Base-by-base conservation (phyloP, 2,329 filamentous ascomycete genomes). In the Hymenoscyphus fraxineus region DNA sequence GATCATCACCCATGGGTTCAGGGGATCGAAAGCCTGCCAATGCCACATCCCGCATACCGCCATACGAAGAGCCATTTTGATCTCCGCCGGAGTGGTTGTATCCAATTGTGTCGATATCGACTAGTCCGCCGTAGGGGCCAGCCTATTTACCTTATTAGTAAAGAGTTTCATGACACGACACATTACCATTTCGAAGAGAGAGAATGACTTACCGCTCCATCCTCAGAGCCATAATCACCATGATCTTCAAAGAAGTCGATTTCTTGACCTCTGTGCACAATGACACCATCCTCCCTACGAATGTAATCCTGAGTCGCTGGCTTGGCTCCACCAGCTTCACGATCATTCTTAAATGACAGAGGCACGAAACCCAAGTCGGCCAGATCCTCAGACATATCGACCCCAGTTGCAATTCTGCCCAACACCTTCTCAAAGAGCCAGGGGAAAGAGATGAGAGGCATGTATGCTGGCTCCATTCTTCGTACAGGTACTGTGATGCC, bases 381-480 rank as follows among this genome's bases (percentile, higher is more conserved):
- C 3, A 71, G 66, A 4, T 72, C 71, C 1, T 70, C 69, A 5
- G 72, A 70, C 10, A 59, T 40, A 44, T 73, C 69, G 19, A 68
- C 67, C 15, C 76, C 76, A 32, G 78, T 85, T 1, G 89, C 90
- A 70, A 96, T 87, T 58, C 82, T 82, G 1, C 89, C 88, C 3
- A 96, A 80, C 65, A 92, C 84, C 56, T 83, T 82, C 13, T 87
- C 82, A 68, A 98, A 96, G 1, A 98, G 80, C 95, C 95, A 99
- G 0, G 95, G 94, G 71, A 97, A 98, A 65, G 89, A 95, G 71
- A 97, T 95, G 9, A 98, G 80, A 0, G 95, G 94, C 82, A 93
- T 89, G 1, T 79, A 78, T 9, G 80, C 80, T 1, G 80, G 72
- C 12, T 76, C 78, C 72, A 78, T 77, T 22, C 73, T 74, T 27